Conservation (phyloP, 345 rosid species). For the Isatis tinctoria region DNA sequence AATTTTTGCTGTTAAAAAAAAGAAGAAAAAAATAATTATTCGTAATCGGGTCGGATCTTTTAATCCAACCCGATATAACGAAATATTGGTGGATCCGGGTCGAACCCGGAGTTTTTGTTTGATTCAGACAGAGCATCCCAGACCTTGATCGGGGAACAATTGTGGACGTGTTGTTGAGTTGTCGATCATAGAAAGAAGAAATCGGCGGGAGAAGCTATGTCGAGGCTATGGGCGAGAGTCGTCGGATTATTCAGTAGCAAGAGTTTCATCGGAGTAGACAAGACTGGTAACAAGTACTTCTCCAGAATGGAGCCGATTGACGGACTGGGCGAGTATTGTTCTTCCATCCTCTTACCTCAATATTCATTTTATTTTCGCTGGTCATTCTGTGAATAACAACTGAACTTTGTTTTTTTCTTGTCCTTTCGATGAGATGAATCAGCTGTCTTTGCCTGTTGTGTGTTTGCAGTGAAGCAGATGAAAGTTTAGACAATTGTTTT, state of each 20-base stretch:
- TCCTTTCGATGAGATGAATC: background rate
- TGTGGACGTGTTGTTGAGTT: background rate
- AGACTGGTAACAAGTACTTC: conserved; percentile 80
- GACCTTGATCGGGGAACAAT: background rate
- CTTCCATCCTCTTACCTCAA: background rate
- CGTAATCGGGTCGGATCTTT: background rate
- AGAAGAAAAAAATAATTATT: background rate
- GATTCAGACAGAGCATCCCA: conserved; percentile 7
- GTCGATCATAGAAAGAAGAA: conserved; percentile 3
- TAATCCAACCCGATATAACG: background rate
- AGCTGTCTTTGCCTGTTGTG: background rate
- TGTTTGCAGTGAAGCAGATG: background rate
- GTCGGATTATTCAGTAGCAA: conserved; percentile 61
- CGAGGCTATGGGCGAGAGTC: conserved; percentile 66
- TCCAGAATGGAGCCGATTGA: conserved; percentile 73
- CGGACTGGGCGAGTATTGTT: conserved; percentile 63
- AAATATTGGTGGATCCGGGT: background rate
- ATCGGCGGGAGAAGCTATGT: conserved; percentile 42
- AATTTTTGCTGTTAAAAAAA: too few relatives aligned
- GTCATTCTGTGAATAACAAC: too few relatives aligned
- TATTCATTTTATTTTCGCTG: too few relatives aligned
- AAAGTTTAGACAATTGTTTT: background rate
- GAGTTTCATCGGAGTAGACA: conserved; percentile 54
- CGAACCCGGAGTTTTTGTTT: background rate
- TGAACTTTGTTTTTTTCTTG: background rate